phyloP scores from a whole-genome alignment of 352 stramenopile species.

The Globisporangium barbulae region DNA sequence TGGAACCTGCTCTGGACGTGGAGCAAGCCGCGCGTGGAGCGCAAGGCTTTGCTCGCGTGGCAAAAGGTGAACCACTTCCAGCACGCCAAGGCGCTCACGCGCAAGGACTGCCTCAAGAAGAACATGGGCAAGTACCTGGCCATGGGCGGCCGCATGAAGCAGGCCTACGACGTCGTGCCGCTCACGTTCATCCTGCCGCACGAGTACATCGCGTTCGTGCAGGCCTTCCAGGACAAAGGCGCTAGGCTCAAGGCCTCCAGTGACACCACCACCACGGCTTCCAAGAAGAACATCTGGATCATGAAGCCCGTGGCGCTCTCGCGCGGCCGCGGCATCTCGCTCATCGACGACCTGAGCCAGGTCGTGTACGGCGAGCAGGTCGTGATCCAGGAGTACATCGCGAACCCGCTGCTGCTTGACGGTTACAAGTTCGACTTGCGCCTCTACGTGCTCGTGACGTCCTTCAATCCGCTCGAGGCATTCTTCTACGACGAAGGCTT shows the following conservation, averaged over 20 bases:
- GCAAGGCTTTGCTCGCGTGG: conserved; percentile 84
- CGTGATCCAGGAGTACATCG: conserved; percentile 91
- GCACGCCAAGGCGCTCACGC: conserved; percentile 84
- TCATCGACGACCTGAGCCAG: conserved; percentile 86
- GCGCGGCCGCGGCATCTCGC: conserved; percentile 90
- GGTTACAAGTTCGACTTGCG: conserved; percentile 92
- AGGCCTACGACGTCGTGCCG: conserved; percentile 89
- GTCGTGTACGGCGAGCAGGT: conserved; percentile 88
- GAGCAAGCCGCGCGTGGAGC: conserved; percentile 82
- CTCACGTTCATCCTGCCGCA: conserved; percentile 92
- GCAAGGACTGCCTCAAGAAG: conserved; percentile 94
- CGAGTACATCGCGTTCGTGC: conserved; percentile 89
- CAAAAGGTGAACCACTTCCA: conserved; percentile 96
- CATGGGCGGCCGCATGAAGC: conserved; percentile 43
- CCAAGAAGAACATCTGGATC: conserved; percentile 89
- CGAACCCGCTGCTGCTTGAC: conserved; percentile 82
- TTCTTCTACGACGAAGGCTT: conserved; percentile 95
- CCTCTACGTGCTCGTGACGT: conserved; percentile 94
- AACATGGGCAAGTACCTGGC: conserved; percentile 66
- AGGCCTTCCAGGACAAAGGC: conserved; percentile 70
- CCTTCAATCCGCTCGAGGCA: conserved; percentile 90
- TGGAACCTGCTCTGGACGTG: conserved; percentile 93
- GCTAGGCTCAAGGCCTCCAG: conserved; percentile 14
- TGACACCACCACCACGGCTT: background rate
- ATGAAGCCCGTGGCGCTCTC: conserved; percentile 92